These are phyloP conservation scores for Seminavis robusta DNA, from an alignment of 108 stramenopile genomes.

Conservation along the genomic window DNA sequence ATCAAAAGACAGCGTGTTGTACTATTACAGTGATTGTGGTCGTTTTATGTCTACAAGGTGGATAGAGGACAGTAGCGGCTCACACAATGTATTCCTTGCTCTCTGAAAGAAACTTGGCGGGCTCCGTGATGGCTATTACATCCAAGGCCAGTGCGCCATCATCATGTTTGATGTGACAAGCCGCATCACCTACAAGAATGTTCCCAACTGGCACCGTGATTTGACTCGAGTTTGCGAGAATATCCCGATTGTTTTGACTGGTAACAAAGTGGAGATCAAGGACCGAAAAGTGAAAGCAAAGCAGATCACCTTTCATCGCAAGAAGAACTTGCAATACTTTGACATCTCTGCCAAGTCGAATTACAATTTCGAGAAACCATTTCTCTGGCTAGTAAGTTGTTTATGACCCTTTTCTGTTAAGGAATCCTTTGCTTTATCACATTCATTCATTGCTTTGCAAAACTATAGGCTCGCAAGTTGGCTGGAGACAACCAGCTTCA, in stretches of 20 bases:
- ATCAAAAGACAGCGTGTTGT: too few relatives aligned
- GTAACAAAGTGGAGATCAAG: constrained; percentile 88
- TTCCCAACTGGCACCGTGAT: constrained; percentile 82
- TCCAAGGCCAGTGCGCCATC: constrained; percentile 80
- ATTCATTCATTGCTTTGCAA: too few relatives aligned
- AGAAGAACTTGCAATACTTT: constrained; percentile 83
- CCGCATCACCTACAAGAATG: constrained; percentile 82
- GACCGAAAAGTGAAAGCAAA: constrained; percentile 86
- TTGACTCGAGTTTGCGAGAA: constrained; percentile 78
- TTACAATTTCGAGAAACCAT: constrained; percentile 88
- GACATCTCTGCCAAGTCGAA: constrained; percentile 87
- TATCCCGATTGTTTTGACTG: constrained; percentile 82
- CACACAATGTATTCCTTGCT: too few relatives aligned
- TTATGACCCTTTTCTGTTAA: too few relatives aligned
- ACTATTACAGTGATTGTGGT: too few relatives aligned
- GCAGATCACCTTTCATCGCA: constrained; percentile 81
- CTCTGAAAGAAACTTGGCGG: constrained; percentile 66
- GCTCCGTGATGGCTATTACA: constrained; percentile 72
- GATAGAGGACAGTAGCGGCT: too few relatives aligned
- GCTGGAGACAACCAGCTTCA: constrained; percentile 64
- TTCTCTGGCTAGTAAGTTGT: constrained; percentile 85
- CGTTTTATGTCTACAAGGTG: too few relatives aligned
- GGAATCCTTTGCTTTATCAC: too few relatives aligned
- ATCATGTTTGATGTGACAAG: constrained; percentile 78
- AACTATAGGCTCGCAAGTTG: constrained; percentile 70